Conservation (phyloP, 2,329 filamentous ascomycete species). For the Pseudogymnoascus sp. region DNA sequence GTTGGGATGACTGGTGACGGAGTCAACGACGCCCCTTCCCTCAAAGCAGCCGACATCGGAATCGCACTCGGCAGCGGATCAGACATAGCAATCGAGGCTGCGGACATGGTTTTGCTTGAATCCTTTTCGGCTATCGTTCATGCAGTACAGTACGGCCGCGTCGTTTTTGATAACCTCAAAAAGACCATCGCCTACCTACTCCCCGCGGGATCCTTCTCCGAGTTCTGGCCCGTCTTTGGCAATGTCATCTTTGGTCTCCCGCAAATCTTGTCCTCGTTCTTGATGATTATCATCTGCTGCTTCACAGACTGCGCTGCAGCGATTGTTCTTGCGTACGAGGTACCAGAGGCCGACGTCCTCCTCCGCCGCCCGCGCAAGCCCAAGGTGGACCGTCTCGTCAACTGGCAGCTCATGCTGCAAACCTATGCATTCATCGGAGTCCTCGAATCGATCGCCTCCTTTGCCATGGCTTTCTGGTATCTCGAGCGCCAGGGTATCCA, state of each 20-base stretch:
- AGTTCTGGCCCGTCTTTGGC: slow-evolving; percentile 55
- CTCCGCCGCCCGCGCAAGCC: slow-evolving; percentile 59
- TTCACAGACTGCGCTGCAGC: slow-evolving; percentile 72
- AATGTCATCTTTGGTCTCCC: slow-evolving; percentile 56
- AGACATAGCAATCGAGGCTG: slow-evolving; percentile 51
- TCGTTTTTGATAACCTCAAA: slow-evolving; percentile 72
- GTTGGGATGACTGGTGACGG: slow-evolving; percentile 44
- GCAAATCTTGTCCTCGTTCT: slow-evolving; percentile 50
- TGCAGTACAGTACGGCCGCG: slow-evolving; percentile 62
- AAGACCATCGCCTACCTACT: slow-evolving; percentile 58
- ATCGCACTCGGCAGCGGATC: slow-evolving; percentile 48
- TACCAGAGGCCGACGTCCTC: slow-evolving; percentile 68
- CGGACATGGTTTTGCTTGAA: slow-evolving; percentile 54
- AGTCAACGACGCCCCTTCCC: slow-evolving; percentile 42
- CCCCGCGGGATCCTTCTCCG: slow-evolving; percentile 50
- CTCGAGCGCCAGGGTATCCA: slow-evolving; percentile 53
- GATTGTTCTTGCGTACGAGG: slow-evolving; percentile 66
- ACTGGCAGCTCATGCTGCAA: slow-evolving; percentile 64
- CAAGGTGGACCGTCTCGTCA: slow-evolving; percentile 63
- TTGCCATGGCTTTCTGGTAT: slow-evolving; percentile 62
- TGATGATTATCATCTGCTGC: slow-evolving; percentile 45
- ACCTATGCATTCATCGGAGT: slow-evolving; percentile 65
- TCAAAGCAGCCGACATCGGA: slow-evolving; percentile 50
- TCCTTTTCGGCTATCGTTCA: slow-evolving; percentile 62
- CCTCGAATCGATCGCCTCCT: slow-evolving; percentile 50